These are phyloP conservation scores for Apiospora pterosperma DNA, from an alignment of 2,329 filamentous ascomycete species.

Conservation along the genomic window DNA sequence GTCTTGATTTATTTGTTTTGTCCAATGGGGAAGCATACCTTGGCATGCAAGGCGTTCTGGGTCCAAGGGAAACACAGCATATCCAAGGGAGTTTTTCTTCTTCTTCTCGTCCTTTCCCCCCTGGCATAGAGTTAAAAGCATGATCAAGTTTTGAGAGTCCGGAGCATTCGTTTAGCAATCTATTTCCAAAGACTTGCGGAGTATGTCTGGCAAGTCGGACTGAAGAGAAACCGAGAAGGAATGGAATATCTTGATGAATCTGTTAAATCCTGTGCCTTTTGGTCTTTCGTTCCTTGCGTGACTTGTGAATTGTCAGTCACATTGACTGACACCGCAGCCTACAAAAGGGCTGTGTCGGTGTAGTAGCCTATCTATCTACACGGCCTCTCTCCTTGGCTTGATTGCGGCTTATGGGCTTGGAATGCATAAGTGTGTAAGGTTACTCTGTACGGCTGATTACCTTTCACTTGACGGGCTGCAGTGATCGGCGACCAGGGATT, in stretches of 20 bases:
- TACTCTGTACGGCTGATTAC: not conserved
- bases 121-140: not conserved
- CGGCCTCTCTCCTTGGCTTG: too few relatives aligned
- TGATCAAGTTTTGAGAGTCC: not conserved
- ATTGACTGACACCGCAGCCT: too few relatives aligned
- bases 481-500: not conserved
- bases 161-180: not conserved
- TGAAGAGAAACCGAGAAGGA: not conserved
- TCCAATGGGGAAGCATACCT: conserved; percentile 3
- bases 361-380: too few relatives aligned
- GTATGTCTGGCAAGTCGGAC: not conserved
- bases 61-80: not conserved
- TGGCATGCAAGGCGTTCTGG: not conserved
- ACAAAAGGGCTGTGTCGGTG: too few relatives aligned
- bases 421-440: too few relatives aligned
- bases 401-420: not conserved
- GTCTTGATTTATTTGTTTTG: not conserved
- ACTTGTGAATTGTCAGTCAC: not conserved
- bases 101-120: not conserved
- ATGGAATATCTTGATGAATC: not conserved
- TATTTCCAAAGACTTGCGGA: not conserved
- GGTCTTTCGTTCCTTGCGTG: not conserved
- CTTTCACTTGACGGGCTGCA: not conserved
- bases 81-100: not conserved
- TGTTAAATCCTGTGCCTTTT: not conserved